Evolutionary conservation across 768 basidiomycete species (phyloP).

Genomic region (Boletus patriciae): DNA sequence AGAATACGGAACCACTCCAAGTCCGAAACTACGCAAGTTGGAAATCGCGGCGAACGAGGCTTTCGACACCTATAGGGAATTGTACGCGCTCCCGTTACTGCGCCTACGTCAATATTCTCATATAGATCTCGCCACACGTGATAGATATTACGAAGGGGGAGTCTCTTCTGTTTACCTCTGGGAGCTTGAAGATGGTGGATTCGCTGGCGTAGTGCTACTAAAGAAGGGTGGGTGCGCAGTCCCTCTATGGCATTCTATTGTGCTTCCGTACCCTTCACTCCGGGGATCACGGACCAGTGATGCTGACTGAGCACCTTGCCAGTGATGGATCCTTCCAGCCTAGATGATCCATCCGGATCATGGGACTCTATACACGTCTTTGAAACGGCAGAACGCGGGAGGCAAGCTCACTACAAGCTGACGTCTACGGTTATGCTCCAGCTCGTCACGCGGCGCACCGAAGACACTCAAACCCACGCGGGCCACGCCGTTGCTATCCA

Average conservation of each 20-base stretch:
- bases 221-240: slow-evolving; percentile 73
- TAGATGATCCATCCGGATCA: slow-evolving; percentile 72
- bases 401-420: slow-evolving; percentile 94
- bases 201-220: slow-evolving; percentile 93
- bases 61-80: slow-evolving; percentile 95
- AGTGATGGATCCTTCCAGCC: slow-evolving; percentile 61
- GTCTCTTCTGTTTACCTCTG: slow-evolving; percentile 96
- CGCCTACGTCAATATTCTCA: neutral
- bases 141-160: slow-evolving; percentile 97
- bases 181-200: slow-evolving; percentile 95
- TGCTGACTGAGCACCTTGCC: slow-evolving; percentile 5
- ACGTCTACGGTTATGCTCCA: slow-evolving; percentile 98
- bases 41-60: slow-evolving; percentile 95
- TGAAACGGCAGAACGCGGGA: slow-evolving; percentile 87
- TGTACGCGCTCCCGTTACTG: slow-evolving; percentile 48
- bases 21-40: slow-evolving; percentile 80
- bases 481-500: slow-evolving; percentile 14
- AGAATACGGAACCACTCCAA: slow-evolving; percentile 86
- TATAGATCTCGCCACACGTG: neutral
- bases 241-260: neutral
- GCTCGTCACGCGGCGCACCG: slow-evolving; percentile 57
- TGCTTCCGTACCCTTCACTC: slow-evolving; percentile 3
- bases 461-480: slow-evolving; percentile 21
- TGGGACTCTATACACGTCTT: slow-evolving; percentile 99
- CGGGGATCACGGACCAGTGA: neutral